Evolutionary conservation across 2,329 filamentous ascomycete species (phyloP).

Genomic region (Pseudogymnoascus sp.): DNA sequence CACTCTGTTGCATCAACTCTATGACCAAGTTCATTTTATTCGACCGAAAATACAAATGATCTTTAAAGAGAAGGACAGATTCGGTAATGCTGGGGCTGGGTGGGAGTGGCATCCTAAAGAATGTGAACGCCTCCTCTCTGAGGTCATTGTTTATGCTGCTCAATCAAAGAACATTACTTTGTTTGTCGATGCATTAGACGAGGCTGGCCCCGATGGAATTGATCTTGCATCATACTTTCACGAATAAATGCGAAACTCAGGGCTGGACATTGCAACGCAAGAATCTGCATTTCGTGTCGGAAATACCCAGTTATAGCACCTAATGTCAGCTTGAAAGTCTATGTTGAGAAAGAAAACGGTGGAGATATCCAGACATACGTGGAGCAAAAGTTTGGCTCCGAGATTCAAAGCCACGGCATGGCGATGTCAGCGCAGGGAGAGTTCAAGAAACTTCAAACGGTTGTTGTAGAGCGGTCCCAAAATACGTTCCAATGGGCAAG

Average conservation of each 20-base stretch:
- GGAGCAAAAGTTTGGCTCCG: background rate
- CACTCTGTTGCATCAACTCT: constrained; percentile 30
- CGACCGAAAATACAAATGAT: background rate
- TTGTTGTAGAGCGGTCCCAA: constrained; percentile 12
- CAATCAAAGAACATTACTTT: constrained; percentile 14
- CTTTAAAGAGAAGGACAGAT: constrained; percentile 13
- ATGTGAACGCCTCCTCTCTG: constrained; percentile 2
- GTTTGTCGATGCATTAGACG: constrained; percentile 24
- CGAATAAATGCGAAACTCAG: constrained; percentile 9
- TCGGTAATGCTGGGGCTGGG: constrained; percentile 10
- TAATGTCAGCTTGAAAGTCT: constrained; percentile 13
- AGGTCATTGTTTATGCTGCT: background rate
- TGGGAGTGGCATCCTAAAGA: constrained; percentile 16
- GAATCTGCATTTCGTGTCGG: constrained; percentile 18
- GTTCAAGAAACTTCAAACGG: background rate
- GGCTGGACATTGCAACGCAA: background rate
- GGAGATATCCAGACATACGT: constrained; percentile 17
- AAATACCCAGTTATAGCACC: constrained; percentile 12
- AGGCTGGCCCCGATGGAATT: constrained; percentile 17
- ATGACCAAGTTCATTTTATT: constrained; percentile 1
- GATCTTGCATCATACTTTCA: constrained; percentile 15
- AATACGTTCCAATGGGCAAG: constrained; percentile 20
- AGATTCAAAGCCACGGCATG: background rate
- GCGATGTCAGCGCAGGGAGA: background rate
- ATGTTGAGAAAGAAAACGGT: constrained; percentile 20